phyloP scores from a whole-genome alignment of 768 basidiomycete genomes.

The Kockovaella imperatae region DNA sequence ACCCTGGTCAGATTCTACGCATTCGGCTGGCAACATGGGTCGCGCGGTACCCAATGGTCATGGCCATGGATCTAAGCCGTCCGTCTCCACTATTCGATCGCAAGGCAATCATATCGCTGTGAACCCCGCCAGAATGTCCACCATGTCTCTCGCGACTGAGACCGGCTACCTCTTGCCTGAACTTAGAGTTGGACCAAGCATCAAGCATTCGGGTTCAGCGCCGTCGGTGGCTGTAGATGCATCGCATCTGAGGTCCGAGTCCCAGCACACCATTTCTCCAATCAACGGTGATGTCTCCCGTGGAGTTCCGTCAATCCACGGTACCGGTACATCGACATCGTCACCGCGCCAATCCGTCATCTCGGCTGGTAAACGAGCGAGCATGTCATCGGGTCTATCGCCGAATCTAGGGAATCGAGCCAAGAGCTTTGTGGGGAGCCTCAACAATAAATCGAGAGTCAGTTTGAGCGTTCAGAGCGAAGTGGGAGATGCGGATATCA shows the following conservation, averaged over 20 bases:
- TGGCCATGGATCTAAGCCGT: background rate
- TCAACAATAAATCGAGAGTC: background rate
- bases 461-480: background rate
- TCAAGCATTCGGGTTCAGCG: no score
- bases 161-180: background rate
- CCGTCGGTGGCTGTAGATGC: no score
- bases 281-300: no score
- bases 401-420: background rate
- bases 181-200: background rate
- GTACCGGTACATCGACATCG: background rate
- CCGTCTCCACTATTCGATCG: no score
- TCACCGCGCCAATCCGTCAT: background rate
- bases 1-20: conserved; percentile 1
- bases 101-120: no score
- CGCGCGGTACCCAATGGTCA: background rate
- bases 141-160: background rate
- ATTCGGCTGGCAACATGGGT: background rate
- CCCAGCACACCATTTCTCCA: no score
- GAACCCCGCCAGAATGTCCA: background rate
- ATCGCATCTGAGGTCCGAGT: no score
- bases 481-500: no score
- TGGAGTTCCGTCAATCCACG: background rate
- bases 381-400: background rate
- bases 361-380: background rate
- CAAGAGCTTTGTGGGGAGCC: conserved; percentile 12